Base-by-base conservation (phyloP, 345 rosid species). In the Gossypium raimondii region DNA sequence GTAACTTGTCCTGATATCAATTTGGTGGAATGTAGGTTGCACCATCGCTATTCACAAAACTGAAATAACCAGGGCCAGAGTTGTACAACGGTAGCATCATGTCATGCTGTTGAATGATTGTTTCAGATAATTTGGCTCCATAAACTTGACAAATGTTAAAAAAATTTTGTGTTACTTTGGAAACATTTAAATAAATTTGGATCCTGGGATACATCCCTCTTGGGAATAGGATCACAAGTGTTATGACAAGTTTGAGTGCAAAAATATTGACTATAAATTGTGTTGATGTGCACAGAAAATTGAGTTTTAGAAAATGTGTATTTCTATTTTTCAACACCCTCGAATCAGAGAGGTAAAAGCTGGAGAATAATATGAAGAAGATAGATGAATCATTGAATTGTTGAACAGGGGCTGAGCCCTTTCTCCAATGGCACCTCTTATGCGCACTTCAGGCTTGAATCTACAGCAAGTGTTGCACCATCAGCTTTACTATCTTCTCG, bases 391-490 rank as follows among this genome's bases (percentile, higher is more conserved):
- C 41, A 5, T 6, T 34, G 41, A 6, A 34, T 34, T 34, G 41
- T 34, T 34, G 41, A 34, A 5, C 41, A 34, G 41, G 6, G 41
- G 7, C 41, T 58, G 60, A 75, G 75, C 11, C 81, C 83, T 51
- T 69, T 88, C 81, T 88, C 94, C 92, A 89, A 58, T 89, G 97
- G 80, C 86, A 88, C 76, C 97, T 87, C 87, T 79, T 89, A 70
- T 92, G 94, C 9, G 94, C 94, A 2, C 93, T 91, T 1, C 87
- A 83, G 24, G 94, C 93, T 70, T 92, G 93, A 74, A 94, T 80
- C 86, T 86, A 58, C 55, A 80, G 76, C 94, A 88, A 4, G 89
- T 77, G 45, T 86, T 80, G 16, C 97, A 88, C 56, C 18, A 51
- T 51, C 56, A 51, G 16, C 78, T 48, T 5, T 5, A 34, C 41